These are phyloP conservation scores for Penicillium sp. DNA, from an alignment of 2,329 filamentous ascomycete species.

Conservation along the genomic window DNA sequence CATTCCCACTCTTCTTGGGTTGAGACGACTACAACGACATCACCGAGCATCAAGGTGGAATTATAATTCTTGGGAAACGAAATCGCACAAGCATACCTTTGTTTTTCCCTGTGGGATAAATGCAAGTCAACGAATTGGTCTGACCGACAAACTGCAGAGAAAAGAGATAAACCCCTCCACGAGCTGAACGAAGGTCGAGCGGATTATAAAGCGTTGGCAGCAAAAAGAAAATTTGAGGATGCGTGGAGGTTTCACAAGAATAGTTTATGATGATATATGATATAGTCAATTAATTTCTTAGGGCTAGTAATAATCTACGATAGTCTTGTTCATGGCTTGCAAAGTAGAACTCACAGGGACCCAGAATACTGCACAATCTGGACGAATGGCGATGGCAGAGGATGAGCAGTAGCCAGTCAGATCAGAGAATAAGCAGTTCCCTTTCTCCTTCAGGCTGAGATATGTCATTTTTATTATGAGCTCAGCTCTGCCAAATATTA, in stretches of 20 bases:
- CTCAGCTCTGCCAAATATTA: slow-evolving; percentile 20
- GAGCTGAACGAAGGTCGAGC: slow-evolving; percentile 6
- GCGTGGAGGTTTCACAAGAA: slow-evolving; percentile 18
- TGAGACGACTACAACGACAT: not conserved
- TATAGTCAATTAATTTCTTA: slow-evolving; percentile 6
- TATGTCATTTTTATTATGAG: slow-evolving; percentile 27
- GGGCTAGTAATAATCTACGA: slow-evolving; percentile 14
- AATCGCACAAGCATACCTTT: not conserved
- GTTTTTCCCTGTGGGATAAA: not conserved
- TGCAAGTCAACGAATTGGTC: slow-evolving; percentile 18
- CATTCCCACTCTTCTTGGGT: not conserved
- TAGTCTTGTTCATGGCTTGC: slow-evolving; percentile 14
- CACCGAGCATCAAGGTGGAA: not conserved
- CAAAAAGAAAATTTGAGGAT: not conserved
- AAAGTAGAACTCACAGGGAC: slow-evolving; percentile 14
- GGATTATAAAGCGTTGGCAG: slow-evolving; percentile 15
- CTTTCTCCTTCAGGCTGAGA: slow-evolving; percentile 17
- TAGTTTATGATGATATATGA: not conserved
- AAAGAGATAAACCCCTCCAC: slow-evolving; percentile 10
- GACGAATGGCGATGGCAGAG: slow-evolving; percentile 15
- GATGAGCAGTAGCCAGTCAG: slow-evolving; percentile 18
- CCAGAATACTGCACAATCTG: slow-evolving; percentile 21
- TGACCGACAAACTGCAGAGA: slow-evolving; percentile 16
- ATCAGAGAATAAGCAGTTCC: slow-evolving; percentile 1
- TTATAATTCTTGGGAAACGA: not conserved